Evolutionary conservation across 768 basidiomycete genomes (phyloP).

Genomic region (Bullera alba): DNA sequence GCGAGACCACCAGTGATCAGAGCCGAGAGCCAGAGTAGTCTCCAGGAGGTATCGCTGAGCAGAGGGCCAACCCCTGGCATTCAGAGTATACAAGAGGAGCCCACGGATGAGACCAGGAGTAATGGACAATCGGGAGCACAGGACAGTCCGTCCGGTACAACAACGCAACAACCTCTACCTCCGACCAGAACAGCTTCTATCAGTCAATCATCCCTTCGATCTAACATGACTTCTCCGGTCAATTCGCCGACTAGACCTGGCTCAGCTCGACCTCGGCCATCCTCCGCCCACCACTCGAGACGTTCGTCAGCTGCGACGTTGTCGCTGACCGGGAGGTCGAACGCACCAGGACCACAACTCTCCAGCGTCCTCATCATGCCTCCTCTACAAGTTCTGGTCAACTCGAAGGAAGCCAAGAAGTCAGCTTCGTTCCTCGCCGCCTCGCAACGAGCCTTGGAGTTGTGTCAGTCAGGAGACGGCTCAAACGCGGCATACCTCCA

Average conservation of each 20-base stretch:
- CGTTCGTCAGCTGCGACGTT: constrained; percentile 8
- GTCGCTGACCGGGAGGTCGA: constrained; percentile 5
- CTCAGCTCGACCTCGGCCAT: neutral
- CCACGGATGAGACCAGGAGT: too few relatives aligned
- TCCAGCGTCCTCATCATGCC: constrained; percentile 51
- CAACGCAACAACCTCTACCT: too few relatives aligned
- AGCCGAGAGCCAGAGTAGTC: too few relatives aligned
- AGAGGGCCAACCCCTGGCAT: neutral
- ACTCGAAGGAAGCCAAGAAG: constrained; percentile 81
- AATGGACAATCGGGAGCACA: too few relatives aligned
- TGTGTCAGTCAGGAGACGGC: constrained; percentile 53
- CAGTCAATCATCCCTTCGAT: neutral
- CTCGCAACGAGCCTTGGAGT: constrained; percentile 70
- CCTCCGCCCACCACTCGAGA: neutral
- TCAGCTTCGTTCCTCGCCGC: constrained; percentile 74
- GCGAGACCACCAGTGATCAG: too few relatives aligned
- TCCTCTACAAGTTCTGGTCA: constrained; percentile 74
- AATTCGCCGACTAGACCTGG: neutral
- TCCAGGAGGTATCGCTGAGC: neutral
- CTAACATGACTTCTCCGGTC: neutral
- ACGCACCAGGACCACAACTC: constrained; percentile 20
- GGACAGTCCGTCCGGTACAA: neutral
- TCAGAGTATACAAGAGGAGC: too few relatives aligned
- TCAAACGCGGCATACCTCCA: constrained; percentile 59
- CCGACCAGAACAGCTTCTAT: neutral